Conservation (phyloP, 331 rosid species). For the Quercus phellos region DNA sequence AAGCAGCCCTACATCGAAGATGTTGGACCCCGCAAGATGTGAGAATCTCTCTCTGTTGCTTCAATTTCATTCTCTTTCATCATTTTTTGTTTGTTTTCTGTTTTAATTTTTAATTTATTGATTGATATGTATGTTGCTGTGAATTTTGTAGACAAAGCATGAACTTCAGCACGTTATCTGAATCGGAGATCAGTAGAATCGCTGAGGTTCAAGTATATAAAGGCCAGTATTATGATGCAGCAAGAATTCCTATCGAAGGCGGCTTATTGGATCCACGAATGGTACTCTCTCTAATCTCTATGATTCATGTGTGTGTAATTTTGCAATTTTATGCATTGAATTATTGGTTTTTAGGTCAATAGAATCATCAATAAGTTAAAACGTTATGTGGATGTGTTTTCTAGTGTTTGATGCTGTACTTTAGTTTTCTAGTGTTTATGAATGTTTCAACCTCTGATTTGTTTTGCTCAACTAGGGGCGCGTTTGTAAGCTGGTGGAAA, state of each 20-base stretch:
- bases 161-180: constrained; percentile 56
- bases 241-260: constrained; percentile 33
- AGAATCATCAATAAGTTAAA: too few species aligned
- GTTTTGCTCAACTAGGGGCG: too few species aligned
- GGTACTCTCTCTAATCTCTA: constrained; percentile 38
- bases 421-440: background rate
- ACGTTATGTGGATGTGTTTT: too few species aligned
- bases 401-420: too few species aligned
- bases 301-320: background rate
- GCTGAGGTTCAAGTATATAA: constrained; percentile 67
- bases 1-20: constrained; percentile 82
- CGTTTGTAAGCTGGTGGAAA: too few species aligned
- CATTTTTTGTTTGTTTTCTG: background rate
- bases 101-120: background rate
- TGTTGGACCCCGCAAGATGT: constrained; percentile 67
- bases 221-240: constrained; percentile 45
- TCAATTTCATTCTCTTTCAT: background rate
- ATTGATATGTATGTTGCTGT: background rate
- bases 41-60: background rate
- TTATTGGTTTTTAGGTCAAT: too few species aligned
- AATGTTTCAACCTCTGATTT: background rate
- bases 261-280: constrained; percentile 82
- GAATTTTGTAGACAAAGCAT: constrained; percentile 47
- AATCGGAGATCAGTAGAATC: constrained; percentile 53
- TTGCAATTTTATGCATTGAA: too few species aligned